A percentile compares a stretch with the other conserved stretches of the same genome.
Evolutionary conservation across 169 alveolate species (phyloP).

Genomic region (Eimeria praecox): DNA sequence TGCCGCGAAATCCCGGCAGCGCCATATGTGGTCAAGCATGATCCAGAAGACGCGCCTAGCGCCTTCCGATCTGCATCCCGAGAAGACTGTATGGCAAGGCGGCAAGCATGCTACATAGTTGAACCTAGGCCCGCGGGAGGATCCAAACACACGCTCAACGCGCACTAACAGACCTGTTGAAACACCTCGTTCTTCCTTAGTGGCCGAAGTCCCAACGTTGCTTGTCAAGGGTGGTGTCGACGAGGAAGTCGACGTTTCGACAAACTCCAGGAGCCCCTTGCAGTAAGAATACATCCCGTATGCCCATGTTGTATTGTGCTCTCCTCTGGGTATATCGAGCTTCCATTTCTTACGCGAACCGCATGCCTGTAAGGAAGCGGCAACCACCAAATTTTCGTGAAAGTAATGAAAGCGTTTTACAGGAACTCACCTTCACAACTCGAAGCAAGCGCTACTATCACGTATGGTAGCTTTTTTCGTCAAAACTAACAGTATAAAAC

Average conservation of each 20-base stretch:
- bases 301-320: conserved; percentile 53
- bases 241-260: not conserved
- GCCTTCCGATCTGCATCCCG: not conserved
- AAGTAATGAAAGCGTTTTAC: not conserved
- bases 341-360: conserved; percentile 32
- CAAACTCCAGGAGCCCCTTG: conserved; percentile 1
- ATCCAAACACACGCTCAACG: not conserved
- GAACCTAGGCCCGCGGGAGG: not conserved
- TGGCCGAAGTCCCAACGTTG: not conserved
- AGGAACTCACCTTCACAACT: not conserved
- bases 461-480: not conserved
- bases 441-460: not conserved
- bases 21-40: no score
- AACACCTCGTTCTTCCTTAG: not conserved
- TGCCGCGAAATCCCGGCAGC: no score
- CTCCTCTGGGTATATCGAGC: conserved; percentile 21
- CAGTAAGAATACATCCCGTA: not conserved
- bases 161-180: not conserved
- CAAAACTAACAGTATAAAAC: not conserved
- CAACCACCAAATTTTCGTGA: not conserved
- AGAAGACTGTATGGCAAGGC: not conserved
- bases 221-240: not conserved
- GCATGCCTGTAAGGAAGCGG: conserved; percentile 12
- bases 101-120: not conserved
- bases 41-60: not conserved